Evolutionary conservation across 805 yeast genomes (phyloP), one percentile per base, ranked within the genome.

Genomic region (Yamadazyma philogaea): DNA sequence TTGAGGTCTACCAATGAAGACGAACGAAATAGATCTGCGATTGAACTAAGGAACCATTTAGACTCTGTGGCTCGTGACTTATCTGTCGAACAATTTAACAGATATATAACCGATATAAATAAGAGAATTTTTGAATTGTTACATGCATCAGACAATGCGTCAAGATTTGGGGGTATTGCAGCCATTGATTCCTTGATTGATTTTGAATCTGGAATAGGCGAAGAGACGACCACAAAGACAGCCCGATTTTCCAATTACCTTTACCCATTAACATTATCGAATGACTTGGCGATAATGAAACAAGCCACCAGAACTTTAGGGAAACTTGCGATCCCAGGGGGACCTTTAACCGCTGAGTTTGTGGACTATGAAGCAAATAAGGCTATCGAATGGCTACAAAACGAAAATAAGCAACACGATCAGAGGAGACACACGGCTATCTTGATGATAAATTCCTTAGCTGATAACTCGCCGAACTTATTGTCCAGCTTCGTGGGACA

Each of bases 171-270:
- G 15, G 98, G 96, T 33, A 83, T 91, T 24, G 77, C 88, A 17
- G 97, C 97, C 10, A 84, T 91, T 43, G 93, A 87, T 61, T 81
- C 93, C 2, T 74, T 91, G 46, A 86, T 91, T 40, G 93, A 86
- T 44, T 81, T 87, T 54, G 90, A 88, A 49, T 81, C 87, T 7
- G 88, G 87, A 15, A 63, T 74, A 3, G 75, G 75, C 15, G 91
- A 85, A 52, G 96, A 89, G 53, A 77, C 83, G 48, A 87, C 95
- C 17, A 87, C 87, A 43, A 90, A 87, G 62, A 86, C 95, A 2
- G 87, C 96, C 6, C 72, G 98, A 45, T 80, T 87, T 57, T 91
- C 96, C n/a, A 91, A 87, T 52, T 91, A 91, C 57, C 68, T 91
- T 47, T 74, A 95, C 32, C 79, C 83, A 31, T 75, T 88, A 43